Evolutionary conservation across 139 green algal species (phyloP).

Genomic region (Mesotaenium endlicherianum): DNA sequence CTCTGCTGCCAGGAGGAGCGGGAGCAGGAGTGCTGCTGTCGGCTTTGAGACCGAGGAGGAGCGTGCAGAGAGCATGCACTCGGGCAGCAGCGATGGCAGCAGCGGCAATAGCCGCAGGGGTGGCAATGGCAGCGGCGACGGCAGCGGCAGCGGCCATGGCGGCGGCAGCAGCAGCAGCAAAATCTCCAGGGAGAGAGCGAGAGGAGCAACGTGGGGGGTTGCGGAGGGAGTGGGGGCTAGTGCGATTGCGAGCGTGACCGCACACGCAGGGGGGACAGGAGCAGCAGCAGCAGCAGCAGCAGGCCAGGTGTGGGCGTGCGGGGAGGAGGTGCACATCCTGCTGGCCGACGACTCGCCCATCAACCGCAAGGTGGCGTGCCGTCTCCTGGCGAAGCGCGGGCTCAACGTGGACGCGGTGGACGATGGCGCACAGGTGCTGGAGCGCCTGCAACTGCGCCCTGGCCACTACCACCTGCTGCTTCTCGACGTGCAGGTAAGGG

Average conservation of each 20-base stretch:
- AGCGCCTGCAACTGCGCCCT: not conserved
- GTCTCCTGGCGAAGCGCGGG: slow-evolving; percentile 21
- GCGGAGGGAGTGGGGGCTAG: not conserved
- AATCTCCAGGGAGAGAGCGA: not conserved
- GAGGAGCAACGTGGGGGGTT: not conserved
- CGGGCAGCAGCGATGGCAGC: not conserved
- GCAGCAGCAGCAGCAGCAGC: not conserved
- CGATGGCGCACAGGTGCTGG: slow-evolving; percentile 27
- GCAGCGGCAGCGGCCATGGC: not conserved
- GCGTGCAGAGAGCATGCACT: not conserved
- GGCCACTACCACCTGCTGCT: slow-evolving; percentile 36
- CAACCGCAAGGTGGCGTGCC: slow-evolving; percentile 32
- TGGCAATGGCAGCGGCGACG: not conserved
- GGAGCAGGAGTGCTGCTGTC: no score
- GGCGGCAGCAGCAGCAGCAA: not conserved
- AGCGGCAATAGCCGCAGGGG: not conserved
- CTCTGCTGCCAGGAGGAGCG: no score
- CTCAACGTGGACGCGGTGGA: slow-evolving; percentile 23
- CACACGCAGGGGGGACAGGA: not conserved
- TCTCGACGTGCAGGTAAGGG: slow-evolving; percentile 26
- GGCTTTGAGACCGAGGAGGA: not conserved
- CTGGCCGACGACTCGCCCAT: slow-evolving; percentile 42
- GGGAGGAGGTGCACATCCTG: slow-evolving; percentile 5
- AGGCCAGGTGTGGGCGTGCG: not conserved
- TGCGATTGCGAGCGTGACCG: not conserved